These are phyloP conservation scores for Populus hybrid DNA, from an alignment of 441 rosid species.

Conservation along the genomic window DNA sequence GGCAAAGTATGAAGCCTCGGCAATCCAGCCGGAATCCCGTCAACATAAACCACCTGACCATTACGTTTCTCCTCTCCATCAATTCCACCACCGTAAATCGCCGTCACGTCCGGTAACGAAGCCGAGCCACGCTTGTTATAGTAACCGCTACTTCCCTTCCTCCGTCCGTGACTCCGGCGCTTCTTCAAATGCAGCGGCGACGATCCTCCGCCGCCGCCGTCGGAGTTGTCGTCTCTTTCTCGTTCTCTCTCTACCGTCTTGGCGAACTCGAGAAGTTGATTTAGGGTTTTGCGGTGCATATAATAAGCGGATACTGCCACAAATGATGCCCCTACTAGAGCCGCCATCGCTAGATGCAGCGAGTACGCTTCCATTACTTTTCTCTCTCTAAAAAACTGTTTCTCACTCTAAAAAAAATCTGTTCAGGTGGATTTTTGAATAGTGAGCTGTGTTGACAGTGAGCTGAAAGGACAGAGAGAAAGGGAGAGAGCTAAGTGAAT, in stretches of 20 bases:
- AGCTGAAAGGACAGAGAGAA: not conserved
- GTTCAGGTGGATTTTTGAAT: not conserved
- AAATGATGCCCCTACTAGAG: constrained; percentile 90
- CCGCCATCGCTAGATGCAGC: constrained; percentile 82
- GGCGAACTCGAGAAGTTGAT: constrained; percentile 82
- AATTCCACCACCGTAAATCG: constrained; percentile 40
- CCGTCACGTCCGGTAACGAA: constrained; percentile 72
- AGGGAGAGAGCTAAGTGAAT: not conserved
- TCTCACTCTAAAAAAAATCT: not conserved
- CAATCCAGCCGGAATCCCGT: constrained; percentile 75
- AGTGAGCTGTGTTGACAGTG: not conserved
- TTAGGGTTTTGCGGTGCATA: constrained; percentile 93
- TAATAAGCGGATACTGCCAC: constrained; percentile 90
- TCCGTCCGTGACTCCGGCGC: constrained; percentile 42
- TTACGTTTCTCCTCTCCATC: constrained; percentile 60
- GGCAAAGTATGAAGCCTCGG: constrained; percentile 76
- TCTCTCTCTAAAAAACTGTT: not conserved
- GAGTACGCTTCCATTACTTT: constrained; percentile 63
- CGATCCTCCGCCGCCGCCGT: constrained; percentile 13
- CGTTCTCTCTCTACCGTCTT: constrained; percentile 66
- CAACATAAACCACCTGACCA: constrained; percentile 47
- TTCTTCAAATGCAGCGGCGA: constrained; percentile 49
- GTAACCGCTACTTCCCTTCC: constrained; percentile 44
- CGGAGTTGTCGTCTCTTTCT: constrained; percentile 40
- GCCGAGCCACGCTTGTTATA: constrained; percentile 55